Conservation (phyloP, 164 flowering plant species). For the Hamamelis virginiana region DNA sequence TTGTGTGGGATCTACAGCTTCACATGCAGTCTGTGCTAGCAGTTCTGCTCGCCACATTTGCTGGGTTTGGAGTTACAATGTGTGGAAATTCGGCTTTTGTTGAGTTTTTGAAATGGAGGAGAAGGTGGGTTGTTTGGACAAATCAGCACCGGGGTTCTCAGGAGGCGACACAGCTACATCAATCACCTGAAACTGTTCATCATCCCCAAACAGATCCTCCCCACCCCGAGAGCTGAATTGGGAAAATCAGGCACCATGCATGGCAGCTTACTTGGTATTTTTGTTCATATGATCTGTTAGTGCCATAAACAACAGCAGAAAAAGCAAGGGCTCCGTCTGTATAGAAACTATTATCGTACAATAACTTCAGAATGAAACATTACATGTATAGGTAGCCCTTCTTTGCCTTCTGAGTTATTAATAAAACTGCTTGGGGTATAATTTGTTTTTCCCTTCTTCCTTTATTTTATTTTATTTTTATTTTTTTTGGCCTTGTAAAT, state of each 20-base stretch:
- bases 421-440: too few relatives aligned
- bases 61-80: slow-evolving; percentile 61
- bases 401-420: too few relatives aligned
- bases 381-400: neutral
- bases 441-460: too few relatives aligned
- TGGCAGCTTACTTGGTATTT: neutral
- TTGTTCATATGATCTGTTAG: neutral
- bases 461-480: too few relatives aligned
- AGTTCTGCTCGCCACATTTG: slow-evolving; percentile 46
- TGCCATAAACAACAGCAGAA: too few relatives aligned
- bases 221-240: slow-evolving; percentile 11
- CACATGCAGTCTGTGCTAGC: slow-evolving; percentile 45
- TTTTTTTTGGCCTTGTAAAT: too few relatives aligned
- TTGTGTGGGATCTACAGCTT: slow-evolving; percentile 33
- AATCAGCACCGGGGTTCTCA: slow-evolving; percentile 13
- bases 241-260: slow-evolving; percentile 1
- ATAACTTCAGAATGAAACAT: neutral
- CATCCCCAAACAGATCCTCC: slow-evolving; percentile 12
- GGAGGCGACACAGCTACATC: slow-evolving; percentile 9
- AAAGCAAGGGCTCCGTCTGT: neutral
- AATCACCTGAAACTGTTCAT: slow-evolving; percentile 5
- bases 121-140: slow-evolving; percentile 6
- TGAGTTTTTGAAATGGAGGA: slow-evolving; percentile 27
- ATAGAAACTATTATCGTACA: neutral
- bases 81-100: slow-evolving; percentile 23